Conservation (phyloP, 176 grass and related monocot genomes). For the Aegilops speltoides region DNA sequence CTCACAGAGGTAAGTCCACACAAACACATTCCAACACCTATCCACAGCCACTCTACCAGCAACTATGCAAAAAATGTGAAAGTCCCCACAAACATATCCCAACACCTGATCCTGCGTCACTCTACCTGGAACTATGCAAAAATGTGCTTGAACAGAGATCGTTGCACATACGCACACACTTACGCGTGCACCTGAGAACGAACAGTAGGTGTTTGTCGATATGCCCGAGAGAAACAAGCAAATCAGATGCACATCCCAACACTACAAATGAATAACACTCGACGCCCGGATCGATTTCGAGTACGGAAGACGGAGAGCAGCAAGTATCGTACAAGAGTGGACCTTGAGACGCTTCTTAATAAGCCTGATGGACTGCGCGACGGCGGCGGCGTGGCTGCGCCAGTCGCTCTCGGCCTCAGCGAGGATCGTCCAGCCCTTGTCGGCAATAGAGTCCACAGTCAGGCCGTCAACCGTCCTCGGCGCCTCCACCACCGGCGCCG, state of each 20-base stretch:
- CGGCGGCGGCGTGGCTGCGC: constrained; percentile 87
- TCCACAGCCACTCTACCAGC: not conserved
- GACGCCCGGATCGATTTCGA: not conserved
- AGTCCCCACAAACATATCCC: not conserved
- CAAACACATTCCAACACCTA: not conserved
- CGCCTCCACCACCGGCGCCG: constrained; percentile 33
- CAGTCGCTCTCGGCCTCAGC: constrained; percentile 81
- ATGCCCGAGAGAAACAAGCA: not conserved
- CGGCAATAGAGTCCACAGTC: constrained; percentile 62
- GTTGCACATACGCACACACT: not conserved
- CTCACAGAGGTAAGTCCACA: not conserved
- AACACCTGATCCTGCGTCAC: not conserved
- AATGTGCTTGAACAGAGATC: not conserved
- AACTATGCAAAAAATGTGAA: not conserved
- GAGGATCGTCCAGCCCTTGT: constrained; percentile 89
- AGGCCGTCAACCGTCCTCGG: constrained; percentile 71
- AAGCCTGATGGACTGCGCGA: constrained; percentile 79
- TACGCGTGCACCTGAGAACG: not conserved
- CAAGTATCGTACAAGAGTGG: not conserved
- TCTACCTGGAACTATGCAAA: not conserved
- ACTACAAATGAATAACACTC: not conserved
- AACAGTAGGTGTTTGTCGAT: constrained; percentile 18
- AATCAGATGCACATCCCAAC: not conserved
- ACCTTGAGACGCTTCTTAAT: constrained; percentile 97
- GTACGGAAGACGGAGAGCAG: not conserved